A percentile compares a stretch with the other conserved stretches of the same genome.
Evolutionary conservation across 169 alveolate genomes (phyloP).

Genomic region (Amoebophrya sp.): DNA sequence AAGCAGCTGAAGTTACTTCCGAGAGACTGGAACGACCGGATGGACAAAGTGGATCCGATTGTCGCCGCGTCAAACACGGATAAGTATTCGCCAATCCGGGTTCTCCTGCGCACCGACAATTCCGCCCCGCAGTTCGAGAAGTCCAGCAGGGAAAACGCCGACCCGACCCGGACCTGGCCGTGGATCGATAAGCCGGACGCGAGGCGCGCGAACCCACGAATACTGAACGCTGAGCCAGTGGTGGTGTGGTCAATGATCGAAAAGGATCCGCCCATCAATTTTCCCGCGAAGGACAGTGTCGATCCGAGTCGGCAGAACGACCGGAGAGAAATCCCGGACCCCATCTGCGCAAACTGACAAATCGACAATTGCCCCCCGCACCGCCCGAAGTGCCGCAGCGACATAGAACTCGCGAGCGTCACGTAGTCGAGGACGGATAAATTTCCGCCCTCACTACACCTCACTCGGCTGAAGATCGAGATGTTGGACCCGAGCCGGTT

Average conservation of each 20-base stretch:
- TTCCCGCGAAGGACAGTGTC: background rate
- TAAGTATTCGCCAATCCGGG: background rate
- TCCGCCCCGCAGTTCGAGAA: background rate
- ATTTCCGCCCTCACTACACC: background rate
- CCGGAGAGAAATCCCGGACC: background rate
- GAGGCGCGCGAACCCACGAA: background rate
- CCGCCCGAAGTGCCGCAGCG: conserved; percentile 26
- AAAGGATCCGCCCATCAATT: background rate
- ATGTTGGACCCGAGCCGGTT: background rate
- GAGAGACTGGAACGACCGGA: conserved; percentile 10
- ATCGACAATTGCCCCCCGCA: conserved; percentile 18
- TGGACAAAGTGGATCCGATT: background rate
- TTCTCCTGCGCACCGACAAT: background rate
- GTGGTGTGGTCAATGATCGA: background rate
- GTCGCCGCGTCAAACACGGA: background rate
- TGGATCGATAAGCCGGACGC: background rate
- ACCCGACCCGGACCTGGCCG: background rate
- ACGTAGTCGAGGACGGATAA: conserved; percentile 12
- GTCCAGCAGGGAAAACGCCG: conserved; percentile 15
- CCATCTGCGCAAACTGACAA: background rate
- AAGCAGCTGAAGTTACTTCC: background rate
- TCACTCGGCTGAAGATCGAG: background rate
- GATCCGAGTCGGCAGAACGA: conserved; percentile 11
- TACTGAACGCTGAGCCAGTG: background rate
- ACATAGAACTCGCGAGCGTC: conserved; percentile 14